Base-by-base conservation (phyloP, 768 basidiomycete genomes). In the Paxillus ammoniavirescens region DNA sequence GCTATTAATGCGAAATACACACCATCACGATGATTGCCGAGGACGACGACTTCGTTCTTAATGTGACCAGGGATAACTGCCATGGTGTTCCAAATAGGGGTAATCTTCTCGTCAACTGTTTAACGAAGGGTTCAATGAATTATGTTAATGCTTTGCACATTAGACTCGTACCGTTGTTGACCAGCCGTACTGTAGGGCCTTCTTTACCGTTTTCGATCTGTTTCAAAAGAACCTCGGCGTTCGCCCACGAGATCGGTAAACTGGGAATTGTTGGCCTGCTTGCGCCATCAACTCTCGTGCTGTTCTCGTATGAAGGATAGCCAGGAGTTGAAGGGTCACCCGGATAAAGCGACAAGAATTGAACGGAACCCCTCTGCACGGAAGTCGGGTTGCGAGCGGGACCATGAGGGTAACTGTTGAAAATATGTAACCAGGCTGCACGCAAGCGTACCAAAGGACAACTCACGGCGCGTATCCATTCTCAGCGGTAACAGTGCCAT, bases 1-100 rank as follows among this genome's bases (percentile, higher is more conserved):
- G 38, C 40, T 43, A 23, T 37, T n/a, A 49, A 17, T 26, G 23
- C 13, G 49, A 44, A 42, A 37, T 38, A 61, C 76, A 57, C 51
- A 76, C 82, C 84, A 73, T 89, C 87, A n/a, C 87, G 75, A 65
- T 90, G 88, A 59, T 83, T 85, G 8, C 88, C 88, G 30, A 91
- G 56, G 10, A 90, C 67, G 40, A 91, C 77, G 8, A 87, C 77
- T 63, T 91, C 87, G 59, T 86, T 82, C 53, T 72, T 73, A 57
- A 87, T 75, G 51, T 78, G 76, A 0, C 86, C 86, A 2, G 86
- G 86, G 45, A 88, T 83, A 26, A 82, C 74, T 33, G 75, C 82
- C 73, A 82, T 82, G 9, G 77, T 76, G 73, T 88, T 89, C 86
- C 86, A 89, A 49, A 87, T 85, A 7, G 85, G 83, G 18, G 78